phyloP scores from a whole-genome alignment of 75 land plant species.

The Picea glauca region DNA sequence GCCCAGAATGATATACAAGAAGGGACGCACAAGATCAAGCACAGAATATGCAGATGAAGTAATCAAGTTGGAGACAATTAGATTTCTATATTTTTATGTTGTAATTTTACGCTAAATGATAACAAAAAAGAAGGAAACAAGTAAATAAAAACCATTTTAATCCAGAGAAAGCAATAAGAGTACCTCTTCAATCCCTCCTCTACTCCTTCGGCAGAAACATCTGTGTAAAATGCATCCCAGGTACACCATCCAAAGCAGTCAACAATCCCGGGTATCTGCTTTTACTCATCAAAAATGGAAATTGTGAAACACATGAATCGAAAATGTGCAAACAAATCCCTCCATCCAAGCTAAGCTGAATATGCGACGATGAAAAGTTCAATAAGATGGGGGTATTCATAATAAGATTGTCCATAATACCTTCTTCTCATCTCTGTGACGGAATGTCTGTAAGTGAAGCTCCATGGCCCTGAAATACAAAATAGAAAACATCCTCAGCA shows the following conservation, averaged over 20 bases:
- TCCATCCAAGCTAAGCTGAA: slow-evolving; percentile 96
- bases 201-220: slow-evolving; percentile 55
- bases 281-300: neutral
- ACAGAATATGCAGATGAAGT: neutral
- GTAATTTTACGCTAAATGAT: neutral
- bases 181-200: slow-evolving; percentile 53
- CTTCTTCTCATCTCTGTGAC: slow-evolving; percentile 76
- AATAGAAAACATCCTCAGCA: no score
- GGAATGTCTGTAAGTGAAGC: slow-evolving; percentile 41
- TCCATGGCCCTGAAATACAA: no score
- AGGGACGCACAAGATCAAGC: neutral
- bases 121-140: neutral
- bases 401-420: slow-evolving; percentile 15
- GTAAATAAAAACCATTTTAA: neutral
- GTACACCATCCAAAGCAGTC: slow-evolving; percentile 90
- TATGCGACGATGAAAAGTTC: slow-evolving; percentile 45
- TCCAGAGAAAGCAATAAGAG: neutral
- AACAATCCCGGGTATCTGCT: slow-evolving; percentile 49
- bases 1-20: neutral
- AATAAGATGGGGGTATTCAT: neutral
- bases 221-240: slow-evolving; percentile 70
- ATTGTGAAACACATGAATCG: no score
- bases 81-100: no score
- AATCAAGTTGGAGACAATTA: neutral
- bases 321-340: slow-evolving; percentile 96